Evolutionary conservation across 768 basidiomycete species (phyloP).

Genomic region (Leccinellum rugosiceps): DNA sequence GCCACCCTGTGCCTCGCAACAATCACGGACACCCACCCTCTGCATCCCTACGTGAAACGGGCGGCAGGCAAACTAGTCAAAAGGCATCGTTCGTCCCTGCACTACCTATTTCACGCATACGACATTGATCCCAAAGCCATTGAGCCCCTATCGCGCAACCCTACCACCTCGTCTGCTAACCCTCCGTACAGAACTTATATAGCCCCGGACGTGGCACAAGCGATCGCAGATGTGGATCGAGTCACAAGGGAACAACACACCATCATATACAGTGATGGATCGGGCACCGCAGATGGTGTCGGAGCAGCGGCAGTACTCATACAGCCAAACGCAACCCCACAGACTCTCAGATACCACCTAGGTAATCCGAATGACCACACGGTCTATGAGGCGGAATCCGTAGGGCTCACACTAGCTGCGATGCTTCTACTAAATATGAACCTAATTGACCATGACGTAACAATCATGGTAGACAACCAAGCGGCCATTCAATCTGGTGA

Average conservation of each 20-base stretch:
- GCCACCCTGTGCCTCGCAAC: not conserved
- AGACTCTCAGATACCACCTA: not conserved
- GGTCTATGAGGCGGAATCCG: not conserved
- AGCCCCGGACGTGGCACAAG: not conserved
- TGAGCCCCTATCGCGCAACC: not conserved
- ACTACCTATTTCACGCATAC: not conserved
- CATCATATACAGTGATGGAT: not conserved
- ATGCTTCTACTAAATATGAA: not conserved
- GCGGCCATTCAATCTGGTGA: not conserved
- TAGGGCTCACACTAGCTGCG: not conserved
- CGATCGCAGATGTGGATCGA: too few relatives aligned
- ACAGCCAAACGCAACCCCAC: not conserved
- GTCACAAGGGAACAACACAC: too few relatives aligned
- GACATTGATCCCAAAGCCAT: too few relatives aligned
- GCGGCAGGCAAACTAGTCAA: too few relatives aligned
- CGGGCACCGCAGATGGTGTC: not conserved
- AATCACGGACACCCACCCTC: not conserved
- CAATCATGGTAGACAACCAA: not conserved
- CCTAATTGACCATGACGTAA: not conserved
- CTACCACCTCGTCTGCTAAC: too few relatives aligned
- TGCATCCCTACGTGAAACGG: not conserved
- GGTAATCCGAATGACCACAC: not conserved
- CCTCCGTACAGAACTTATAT: not conserved
- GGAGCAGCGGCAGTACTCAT: not conserved
- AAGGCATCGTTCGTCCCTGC: not conserved